Base-by-base conservation (phyloP, 2,329 filamentous ascomycete genomes). In the Ceratocystiopsis minuta region DNA sequence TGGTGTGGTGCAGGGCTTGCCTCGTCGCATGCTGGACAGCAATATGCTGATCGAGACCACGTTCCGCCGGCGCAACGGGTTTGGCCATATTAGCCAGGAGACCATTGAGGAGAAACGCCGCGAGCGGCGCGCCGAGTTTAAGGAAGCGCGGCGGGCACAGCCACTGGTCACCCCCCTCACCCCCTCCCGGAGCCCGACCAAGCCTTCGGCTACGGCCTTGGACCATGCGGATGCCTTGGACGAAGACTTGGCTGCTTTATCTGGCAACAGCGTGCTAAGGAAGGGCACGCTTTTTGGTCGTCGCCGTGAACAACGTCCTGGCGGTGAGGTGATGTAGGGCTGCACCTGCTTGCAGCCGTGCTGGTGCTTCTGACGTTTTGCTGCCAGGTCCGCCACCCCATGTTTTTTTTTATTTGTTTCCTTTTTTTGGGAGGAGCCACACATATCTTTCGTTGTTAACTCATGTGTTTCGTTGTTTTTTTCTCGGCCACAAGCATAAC, bases 1-100 rank as follows among this genome's bases (percentile, higher is more conserved):
- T 58, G 85, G 92, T 54, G 78, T 93, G 3, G 86, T 96, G 24
- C 88, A 96, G 62, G 78, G 78, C 2, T 75, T 93, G 28, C 88
- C 88, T 1, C 72, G 88, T 41, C 72, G 72, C 42, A 70, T 94
- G 53, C 59, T 95, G 16, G 85, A 96, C 57, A 80, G 80, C 42
- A 94, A 92, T 52, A 64, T 64, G 3, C 63, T 96, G 14, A 74
- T 94, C 64, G 85, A 93, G 49, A 71, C 82, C 10, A 92, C 82
- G 49, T 87, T 90, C 56, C 76, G 78, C 49, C 75, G 83, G 36
- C 73, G 80, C 38, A 82, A 86, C 53, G 82, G 82, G 6, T 86
- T 88, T 50, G 80, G 78, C 7, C 79, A 86, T 52, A 65, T 95
- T 16, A 86, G 77, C 52, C 85, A 94, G 56, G 78, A 80, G 15